A percentile compares a stretch with the other conserved stretches of the same genome.
Evolutionary conservation across 148 eudicot genomes (phyloP).

Genomic region (Camellia japonica): DNA sequence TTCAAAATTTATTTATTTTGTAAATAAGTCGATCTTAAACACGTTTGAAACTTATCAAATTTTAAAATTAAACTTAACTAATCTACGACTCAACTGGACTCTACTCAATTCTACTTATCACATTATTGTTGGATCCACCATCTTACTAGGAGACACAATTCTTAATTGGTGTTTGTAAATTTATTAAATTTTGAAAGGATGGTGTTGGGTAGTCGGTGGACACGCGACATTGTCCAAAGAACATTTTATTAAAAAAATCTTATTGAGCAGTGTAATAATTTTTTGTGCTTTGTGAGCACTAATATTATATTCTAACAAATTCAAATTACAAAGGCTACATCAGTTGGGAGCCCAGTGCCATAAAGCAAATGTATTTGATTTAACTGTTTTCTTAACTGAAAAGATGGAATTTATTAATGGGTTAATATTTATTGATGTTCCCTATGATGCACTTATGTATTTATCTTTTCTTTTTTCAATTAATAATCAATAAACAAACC

Average conservation of each 20-base stretch:
- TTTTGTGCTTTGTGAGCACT: slow-evolving; percentile 27
- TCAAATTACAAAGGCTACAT: neutral
- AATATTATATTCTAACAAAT: neutral
- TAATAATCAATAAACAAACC: no score
- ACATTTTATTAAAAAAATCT: slow-evolving; percentile 20
- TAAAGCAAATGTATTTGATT: slow-evolving; percentile 17
- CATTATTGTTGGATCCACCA: no score
- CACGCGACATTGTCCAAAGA: slow-evolving; percentile 13
- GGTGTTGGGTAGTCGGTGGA: slow-evolving; percentile 20
- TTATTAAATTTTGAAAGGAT: slow-evolving; percentile 4
- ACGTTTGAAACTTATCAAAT: no score
- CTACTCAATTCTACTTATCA: no score
- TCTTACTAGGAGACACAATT: no score
- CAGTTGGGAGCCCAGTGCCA: slow-evolving; percentile 28
- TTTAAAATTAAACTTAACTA: no score
- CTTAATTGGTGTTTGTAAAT: no score
- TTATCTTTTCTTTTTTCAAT: no score
- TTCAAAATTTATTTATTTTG: no score
- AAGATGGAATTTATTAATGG: slow-evolving; percentile 2
- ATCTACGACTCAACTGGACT: no score
- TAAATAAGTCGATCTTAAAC: no score
- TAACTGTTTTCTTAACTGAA: slow-evolving; percentile 8
- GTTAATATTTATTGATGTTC: neutral
- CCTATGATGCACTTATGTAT: no score
- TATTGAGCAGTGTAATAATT: slow-evolving; percentile 21